These are phyloP conservation scores for Athelia psychrophila DNA, from an alignment of 1,284 basidiomycete species.

Conservation along the genomic window DNA sequence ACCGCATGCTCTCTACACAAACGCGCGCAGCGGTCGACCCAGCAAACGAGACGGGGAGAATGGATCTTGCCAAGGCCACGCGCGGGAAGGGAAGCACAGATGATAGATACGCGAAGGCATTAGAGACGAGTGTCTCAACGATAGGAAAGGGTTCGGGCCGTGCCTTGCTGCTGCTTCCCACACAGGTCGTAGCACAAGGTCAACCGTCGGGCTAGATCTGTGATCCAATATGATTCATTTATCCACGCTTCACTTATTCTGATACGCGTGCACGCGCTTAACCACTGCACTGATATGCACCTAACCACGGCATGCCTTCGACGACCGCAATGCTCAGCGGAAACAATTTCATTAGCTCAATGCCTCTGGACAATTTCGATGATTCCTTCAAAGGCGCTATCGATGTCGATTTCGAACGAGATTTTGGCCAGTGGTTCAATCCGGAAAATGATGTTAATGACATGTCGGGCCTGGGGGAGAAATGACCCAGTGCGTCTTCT, in stretches of 20 bases:
- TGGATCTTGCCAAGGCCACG: neutral
- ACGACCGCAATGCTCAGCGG: constrained; percentile 30
- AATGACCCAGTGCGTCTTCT: too few relatives aligned
- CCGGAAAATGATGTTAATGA: constrained; percentile 34
- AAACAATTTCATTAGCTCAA: constrained; percentile 35
- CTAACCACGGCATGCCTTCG: constrained; percentile 9
- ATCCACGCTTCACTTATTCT: too few relatives aligned
- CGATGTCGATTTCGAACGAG: constrained; percentile 60
- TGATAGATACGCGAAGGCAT: neutral
- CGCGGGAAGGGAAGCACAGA: neutral
- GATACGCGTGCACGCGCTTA: too few relatives aligned
- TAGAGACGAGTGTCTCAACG: neutral
- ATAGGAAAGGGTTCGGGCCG: neutral
- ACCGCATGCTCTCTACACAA: neutral
- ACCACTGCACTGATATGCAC: too few relatives aligned
- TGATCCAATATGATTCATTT: too few relatives aligned
- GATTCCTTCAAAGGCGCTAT: constrained; percentile 40
- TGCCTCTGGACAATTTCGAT: constrained; percentile 46
- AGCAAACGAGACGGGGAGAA: neutral
- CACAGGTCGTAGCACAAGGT: too few relatives aligned
- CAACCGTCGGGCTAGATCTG: too few relatives aligned
- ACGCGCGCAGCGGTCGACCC: neutral
- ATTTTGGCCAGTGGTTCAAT: constrained; percentile 70
- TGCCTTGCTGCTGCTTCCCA: neutral
- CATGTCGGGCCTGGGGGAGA: too few relatives aligned